A percentile compares a stretch with the other conserved stretches of the same genome.
phyloP scores from a whole-genome alignment of 768 basidiomycete genomes.

The Kwoniella mangroviensis region DNA sequence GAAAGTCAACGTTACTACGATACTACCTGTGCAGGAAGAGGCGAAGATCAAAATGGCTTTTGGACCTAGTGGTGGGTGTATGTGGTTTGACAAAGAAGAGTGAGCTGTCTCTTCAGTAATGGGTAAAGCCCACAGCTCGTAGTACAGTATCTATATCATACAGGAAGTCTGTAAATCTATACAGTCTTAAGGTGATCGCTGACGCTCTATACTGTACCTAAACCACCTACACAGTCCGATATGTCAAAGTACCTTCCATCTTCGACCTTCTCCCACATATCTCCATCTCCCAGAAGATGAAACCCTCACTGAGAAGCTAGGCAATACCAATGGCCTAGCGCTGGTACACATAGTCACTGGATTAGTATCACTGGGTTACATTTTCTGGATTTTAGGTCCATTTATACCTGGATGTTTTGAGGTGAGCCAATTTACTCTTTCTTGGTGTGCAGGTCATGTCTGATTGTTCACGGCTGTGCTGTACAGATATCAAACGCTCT shows the following conservation, averaged over 20 bases:
- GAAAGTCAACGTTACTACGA: neutral
- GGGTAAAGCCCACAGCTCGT: neutral
- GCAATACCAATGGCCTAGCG: neutral
- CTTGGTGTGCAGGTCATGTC: no score
- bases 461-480: neutral
- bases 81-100: neutral
- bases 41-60: neutral
- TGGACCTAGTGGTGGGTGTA: neutral
- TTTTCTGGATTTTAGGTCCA: neutral
- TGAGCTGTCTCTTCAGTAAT: neutral
- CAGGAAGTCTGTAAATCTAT: neutral
- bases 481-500: neutral
- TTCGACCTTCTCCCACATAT: neutral
- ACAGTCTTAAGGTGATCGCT: neutral
- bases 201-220: no score
- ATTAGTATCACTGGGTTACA: neutral
- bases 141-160: neutral
- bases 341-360: neutral
- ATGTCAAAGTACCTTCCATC: neutral
- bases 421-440: slow-evolving; percentile 1
- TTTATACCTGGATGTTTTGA: neutral
- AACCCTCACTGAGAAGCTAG: neutral
- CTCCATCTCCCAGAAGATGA: neutral
- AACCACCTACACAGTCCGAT: neutral
- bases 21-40: neutral